Percentiles rank a stretch among this genome's conserved stretches.
phyloP scores from a whole-genome alignment of 1,284 basidiomycete species.

The Tylopilus sp. region DNA sequence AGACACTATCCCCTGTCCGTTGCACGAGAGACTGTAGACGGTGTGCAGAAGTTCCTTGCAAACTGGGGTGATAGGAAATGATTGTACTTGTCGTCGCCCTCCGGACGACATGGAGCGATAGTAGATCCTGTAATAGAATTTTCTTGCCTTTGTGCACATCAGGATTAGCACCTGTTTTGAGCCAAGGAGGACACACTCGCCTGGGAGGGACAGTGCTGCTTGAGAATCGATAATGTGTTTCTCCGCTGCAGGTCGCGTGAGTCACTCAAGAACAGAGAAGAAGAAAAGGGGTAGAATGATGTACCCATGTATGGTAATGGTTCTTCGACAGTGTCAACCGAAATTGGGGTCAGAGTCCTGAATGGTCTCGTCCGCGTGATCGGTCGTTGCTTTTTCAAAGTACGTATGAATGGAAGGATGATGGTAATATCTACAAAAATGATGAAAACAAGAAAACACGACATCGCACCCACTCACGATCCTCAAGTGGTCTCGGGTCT shows the following conservation, averaged over 20 bases:
- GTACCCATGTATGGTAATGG: conserved; percentile 15
- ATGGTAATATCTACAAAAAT: conserved; percentile 44
- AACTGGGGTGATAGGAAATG: conserved; percentile 39
- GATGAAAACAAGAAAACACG: neutral
- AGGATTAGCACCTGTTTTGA: neutral
- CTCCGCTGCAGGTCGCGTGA: conserved; percentile 9
- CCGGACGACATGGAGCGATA: conserved; percentile 43
- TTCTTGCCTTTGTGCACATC: conserved; percentile 19
- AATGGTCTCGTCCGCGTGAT: conserved; percentile 9
- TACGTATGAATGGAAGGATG: conserved; percentile 45
- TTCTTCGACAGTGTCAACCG: conserved; percentile 1
- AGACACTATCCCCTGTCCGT: conserved; percentile 40
- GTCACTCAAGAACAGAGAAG: neutral
- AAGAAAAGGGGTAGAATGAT: neutral
- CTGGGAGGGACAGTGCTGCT: conserved; percentile 39
- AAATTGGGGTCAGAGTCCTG: conserved; percentile 1
- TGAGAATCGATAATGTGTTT: conserved; percentile 47
- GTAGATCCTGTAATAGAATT: conserved; percentile 30
- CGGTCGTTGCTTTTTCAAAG: conserved; percentile 26
- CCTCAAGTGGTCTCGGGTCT: conserved; percentile 35
- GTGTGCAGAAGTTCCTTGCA: conserved; percentile 33
- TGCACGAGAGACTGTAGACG: conserved; percentile 33
- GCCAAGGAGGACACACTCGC: conserved; percentile 4
- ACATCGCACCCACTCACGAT: conserved; percentile 40
- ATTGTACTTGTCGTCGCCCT: conserved; percentile 36